Conservation (phyloP, 495 filamentous ascomycete genomes). For the Aspergillus asperescens region DNA sequence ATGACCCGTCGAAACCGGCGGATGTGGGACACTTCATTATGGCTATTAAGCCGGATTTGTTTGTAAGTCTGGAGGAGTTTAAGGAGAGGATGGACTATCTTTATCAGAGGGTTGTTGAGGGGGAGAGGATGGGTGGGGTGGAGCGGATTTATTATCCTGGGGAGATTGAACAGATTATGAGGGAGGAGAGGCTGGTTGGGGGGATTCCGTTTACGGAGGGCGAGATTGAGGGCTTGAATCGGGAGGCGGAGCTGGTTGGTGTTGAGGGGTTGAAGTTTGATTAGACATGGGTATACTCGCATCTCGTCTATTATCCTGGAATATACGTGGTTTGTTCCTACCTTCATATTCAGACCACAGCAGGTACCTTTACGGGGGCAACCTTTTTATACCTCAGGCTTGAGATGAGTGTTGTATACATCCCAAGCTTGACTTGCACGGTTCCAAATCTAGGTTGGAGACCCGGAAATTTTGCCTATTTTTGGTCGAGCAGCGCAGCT, state of each 20-base stretch:
- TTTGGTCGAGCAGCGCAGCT: no score
- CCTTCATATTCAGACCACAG: no score
- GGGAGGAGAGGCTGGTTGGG: slow-evolving; percentile 47
- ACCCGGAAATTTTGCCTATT: no score
- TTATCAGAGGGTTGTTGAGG: slow-evolving; percentile 57
- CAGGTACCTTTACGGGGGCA: no score
- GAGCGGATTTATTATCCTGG: slow-evolving; percentile 75
- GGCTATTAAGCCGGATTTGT: slow-evolving; percentile 71
- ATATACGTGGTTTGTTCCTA: no score
- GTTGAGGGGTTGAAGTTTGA: slow-evolving; percentile 26
- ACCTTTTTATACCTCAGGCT: no score
- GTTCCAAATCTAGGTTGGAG: no score
- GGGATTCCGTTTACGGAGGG: slow-evolving; percentile 64
- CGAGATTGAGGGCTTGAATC: slow-evolving; percentile 62
- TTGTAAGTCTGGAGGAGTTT: slow-evolving; percentile 66
- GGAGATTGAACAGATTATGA: slow-evolving; percentile 63
- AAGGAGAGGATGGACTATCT: slow-evolving; percentile 64
- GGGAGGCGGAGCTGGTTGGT: slow-evolving; percentile 57
- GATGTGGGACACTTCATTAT: slow-evolving; percentile 75
- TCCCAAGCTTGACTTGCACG: no score
- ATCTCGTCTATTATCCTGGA: no score
- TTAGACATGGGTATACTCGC: neutral
- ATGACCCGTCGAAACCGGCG: slow-evolving; percentile 60
- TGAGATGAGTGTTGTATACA: no score
- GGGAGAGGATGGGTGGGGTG: slow-evolving; percentile 63